Base-by-base conservation (phyloP, 495 filamentous ascomycete species). In the Penicillium waksmanii region DNA sequence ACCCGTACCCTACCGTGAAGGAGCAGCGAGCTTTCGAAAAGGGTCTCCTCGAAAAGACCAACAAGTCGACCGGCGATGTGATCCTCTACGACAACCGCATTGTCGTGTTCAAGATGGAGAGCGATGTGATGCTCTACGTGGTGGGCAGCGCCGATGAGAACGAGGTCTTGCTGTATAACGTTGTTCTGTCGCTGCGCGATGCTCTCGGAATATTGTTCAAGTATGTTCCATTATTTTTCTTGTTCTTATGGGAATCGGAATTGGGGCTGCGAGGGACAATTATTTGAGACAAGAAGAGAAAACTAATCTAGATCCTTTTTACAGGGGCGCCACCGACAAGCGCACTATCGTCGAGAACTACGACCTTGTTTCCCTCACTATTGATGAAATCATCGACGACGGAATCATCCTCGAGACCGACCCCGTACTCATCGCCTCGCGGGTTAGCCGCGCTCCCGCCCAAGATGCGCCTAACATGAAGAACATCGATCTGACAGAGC, bases 331-430 rank as follows among this genome's bases (percentile, higher is more conserved):
- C 23, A 92, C 93, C 53, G 95, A 99, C 81, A 97, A 97, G 81
- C 90, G 95, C 60, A 98, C 94, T 10, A 90, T 98, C 60, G 86
- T 97, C 68, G 95, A 99, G 77, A 97, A 97, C 83, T 98, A 97
- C 80, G 95, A 98, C 69, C 83, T 88, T 9, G 90, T 96, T 56
- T 89, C 92, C 19, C 82, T 99, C 19, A 90, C 93, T 44, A 90
- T 98, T 55, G 95, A 99, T 74, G 95, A 99, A 74, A 91, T 96
- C 55, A 87, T 96, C 33, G 95, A 98, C 73, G 95, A 98, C 64
- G 95, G 95, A 33, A 93, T 99, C 62, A 93, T 98, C 62, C 82
- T 99, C 12, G 95, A 99, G 78, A 97, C 93, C 0, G 95, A 99
- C 73, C 93, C 95, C 0, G 91, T 93, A 27, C 85, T 96, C 60